Percentiles rank a stretch among this genome's conserved stretches.
These are phyloP conservation scores for Domatiomyces globalis DNA, from an alignment of 2,329 filamentous ascomycete genomes.

Conservation along the genomic window DNA sequence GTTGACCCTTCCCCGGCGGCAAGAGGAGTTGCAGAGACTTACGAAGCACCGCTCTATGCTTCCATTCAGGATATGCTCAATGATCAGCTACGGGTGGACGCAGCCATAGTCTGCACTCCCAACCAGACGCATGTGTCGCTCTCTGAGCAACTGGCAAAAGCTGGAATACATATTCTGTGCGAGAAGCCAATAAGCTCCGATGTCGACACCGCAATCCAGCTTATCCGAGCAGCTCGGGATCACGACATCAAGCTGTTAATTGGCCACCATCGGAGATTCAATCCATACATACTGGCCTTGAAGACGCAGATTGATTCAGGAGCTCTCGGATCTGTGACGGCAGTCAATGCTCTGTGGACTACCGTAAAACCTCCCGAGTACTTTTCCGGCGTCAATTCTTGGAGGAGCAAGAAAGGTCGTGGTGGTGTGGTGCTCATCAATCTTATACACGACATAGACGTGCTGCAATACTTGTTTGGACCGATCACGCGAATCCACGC, in stretches of 20 bases:
- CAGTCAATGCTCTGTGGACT: slow-evolving; percentile 11
- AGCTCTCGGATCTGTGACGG: slow-evolving; percentile 5
- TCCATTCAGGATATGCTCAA: neutral
- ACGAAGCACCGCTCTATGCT: neutral
- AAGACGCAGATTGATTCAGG: slow-evolving; percentile 5
- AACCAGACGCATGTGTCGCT: slow-evolving; percentile 9
- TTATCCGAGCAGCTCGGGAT: slow-evolving; percentile 2
- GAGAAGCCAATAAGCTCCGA: slow-evolving; percentile 10
- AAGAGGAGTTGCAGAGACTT: neutral
- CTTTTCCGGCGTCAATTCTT: slow-evolving; percentile 2
- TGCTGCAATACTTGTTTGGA: slow-evolving; percentile 10
- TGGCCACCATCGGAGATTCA: slow-evolving; percentile 11
- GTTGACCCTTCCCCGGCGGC: slow-evolving; percentile 2
- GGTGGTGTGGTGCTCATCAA: slow-evolving; percentile 11
- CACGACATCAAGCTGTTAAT: slow-evolving; percentile 4
- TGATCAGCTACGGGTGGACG: slow-evolving; percentile 1
- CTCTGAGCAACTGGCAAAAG: slow-evolving; percentile 1
- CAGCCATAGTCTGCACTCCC: slow-evolving; percentile 9
- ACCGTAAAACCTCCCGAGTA: slow-evolving; percentile 8
- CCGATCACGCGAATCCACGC: slow-evolving; percentile 6
- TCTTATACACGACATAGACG: slow-evolving; percentile 12
- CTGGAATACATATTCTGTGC: slow-evolving; percentile 8
- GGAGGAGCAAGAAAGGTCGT: slow-evolving; percentile 1
- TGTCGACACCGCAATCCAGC: neutral
- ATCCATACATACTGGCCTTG: slow-evolving; percentile 6